These are phyloP conservation scores for Russula sp. DNA, from an alignment of 768 basidiomycete species.

Conservation along the genomic window DNA sequence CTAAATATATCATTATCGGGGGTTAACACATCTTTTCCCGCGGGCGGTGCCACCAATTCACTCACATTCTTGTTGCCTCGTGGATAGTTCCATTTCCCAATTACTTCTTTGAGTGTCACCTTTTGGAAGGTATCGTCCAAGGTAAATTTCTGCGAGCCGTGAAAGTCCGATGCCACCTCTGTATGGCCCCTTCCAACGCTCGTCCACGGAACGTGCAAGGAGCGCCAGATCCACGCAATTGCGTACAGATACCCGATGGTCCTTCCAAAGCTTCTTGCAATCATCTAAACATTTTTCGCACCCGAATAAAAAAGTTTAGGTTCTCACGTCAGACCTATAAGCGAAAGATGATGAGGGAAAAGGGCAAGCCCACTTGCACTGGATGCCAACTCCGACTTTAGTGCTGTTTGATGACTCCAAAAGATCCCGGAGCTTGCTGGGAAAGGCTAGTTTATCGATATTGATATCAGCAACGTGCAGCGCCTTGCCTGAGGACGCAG, in stretches of 20 bases:
- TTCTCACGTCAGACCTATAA: not conserved
- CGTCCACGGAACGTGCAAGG: conserved; percentile 66
- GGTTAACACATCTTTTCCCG: not conserved
- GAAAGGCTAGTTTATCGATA: conserved; percentile 25
- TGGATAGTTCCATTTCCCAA: conserved; percentile 56
- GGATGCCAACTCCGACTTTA: conserved; percentile 76
- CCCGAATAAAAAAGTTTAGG: not conserved
- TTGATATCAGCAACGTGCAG: not conserved
- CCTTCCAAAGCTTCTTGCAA: conserved; percentile 58
- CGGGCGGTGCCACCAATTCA: conserved; percentile 19
- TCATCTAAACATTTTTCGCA: conserved; percentile 48
- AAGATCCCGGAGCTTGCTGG: conserved; percentile 45
- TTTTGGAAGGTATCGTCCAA: conserved; percentile 52
- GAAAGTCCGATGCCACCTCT: conserved; percentile 58
- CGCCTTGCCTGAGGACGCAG: not conserved
- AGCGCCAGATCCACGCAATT: conserved; percentile 68
- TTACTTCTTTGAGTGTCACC: conserved; percentile 62
- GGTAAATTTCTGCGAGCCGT: conserved; percentile 60
- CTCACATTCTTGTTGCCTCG: conserved; percentile 59
- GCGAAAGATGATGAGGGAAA: not conserved
- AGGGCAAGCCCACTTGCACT: conserved; percentile 42
- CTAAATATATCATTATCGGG: conserved; percentile 37
- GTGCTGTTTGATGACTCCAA: conserved; percentile 52
- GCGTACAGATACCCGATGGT: conserved; percentile 42
- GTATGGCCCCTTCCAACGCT: conserved; percentile 70